Base-by-base conservation (phyloP, 768 basidiomycete species). In the Serendipita vermifera region DNA sequence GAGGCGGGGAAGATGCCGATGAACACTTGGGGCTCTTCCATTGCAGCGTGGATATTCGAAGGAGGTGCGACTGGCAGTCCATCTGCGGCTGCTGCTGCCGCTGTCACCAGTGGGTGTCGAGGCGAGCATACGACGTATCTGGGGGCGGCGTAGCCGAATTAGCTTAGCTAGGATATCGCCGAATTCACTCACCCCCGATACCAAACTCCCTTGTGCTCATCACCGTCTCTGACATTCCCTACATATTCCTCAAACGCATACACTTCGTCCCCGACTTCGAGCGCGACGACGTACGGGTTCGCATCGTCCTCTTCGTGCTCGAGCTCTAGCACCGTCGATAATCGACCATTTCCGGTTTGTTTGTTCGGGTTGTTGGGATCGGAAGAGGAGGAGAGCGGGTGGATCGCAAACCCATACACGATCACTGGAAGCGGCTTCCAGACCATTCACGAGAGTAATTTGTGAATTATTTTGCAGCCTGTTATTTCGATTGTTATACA, bases 231-330 rank as follows among this genome's bases (percentile, higher is more conserved):
- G 0, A 76, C 82, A 22, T 22, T 15, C n/a, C 24, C 46, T 22
- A 51, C 46, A 67, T 91, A 93, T 65, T 83, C 83, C 72, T 98
- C 94, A 64, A 97, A 97, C 15, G 92, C 91, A 70, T 97, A 97
- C 32, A 98, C 82, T 66, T 97, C 93, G 68, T 96, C 93, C 43
- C 94, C 94, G 27, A 97, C 85, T 62, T 96, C 92, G 56, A 98
- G 77, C 4, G 83, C 77, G 32, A 90, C 88, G 22, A 88, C 59
- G 22, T 53, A 31, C 29, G 48, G 39, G n/a, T 83, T 76, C 0
- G 79, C 75, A 36, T 76, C 72, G 33, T 80, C 75, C 38, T 85
- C 84, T 55, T 82, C 83, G 17, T 77, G 75, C 2, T 76, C 74
- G 20, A 60, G 68, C 61, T 82, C 80, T 17, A 81, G 83, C 59